A percentile compares a stretch with the other conserved stretches of the same genome.
Evolutionary conservation across 805 yeast genomes (phyloP).

Genomic region (Hyphopichia homilentoma): DNA sequence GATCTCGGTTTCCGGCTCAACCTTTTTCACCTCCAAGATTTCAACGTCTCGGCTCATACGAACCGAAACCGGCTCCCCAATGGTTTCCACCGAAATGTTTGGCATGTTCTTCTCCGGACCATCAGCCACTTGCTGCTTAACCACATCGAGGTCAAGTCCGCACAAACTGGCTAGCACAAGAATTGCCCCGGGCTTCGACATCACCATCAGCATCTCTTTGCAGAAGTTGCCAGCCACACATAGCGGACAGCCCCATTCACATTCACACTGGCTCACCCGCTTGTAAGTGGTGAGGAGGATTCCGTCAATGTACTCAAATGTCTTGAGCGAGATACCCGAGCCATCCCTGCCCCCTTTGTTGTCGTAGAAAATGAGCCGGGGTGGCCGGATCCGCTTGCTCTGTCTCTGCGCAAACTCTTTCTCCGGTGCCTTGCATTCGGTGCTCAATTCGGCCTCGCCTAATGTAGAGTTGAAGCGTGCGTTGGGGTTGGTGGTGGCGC

Average conservation of each 20-base stretch:
- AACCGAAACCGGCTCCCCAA: conserved; percentile 53
- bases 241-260: conserved; percentile 77
- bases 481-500: conserved; percentile 46
- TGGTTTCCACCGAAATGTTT: conserved; percentile 61
- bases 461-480: conserved; percentile 24
- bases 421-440: conserved; percentile 97
- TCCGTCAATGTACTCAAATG: conserved; percentile 72
- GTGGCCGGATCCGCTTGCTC: conserved; percentile 74
- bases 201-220: conserved; percentile 73
- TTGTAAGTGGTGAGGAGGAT: conserved; percentile 58
- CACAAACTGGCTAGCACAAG: conserved; percentile 61
- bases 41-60: conserved; percentile 59
- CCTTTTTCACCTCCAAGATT: conserved; percentile 20
- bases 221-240: conserved; percentile 86
- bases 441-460: conserved; percentile 59
- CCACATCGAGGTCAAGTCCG: conserved; percentile 47
- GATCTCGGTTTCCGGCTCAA: too few species aligned
- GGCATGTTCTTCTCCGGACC: conserved; percentile 84
- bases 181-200: conserved; percentile 83
- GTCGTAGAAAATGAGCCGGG: conserved; percentile 80
- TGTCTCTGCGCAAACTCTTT: conserved; percentile 85
- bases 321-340: conserved; percentile 73
- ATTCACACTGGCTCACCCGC: conserved; percentile 60
- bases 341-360: conserved; percentile 78
- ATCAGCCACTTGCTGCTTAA: conserved; percentile 45